Percentiles rank a stretch among this genome's conserved stretches.
These are phyloP conservation scores for Teunomyces pallodes DNA, from an alignment of 805 yeast species.

Conservation along the genomic window DNA sequence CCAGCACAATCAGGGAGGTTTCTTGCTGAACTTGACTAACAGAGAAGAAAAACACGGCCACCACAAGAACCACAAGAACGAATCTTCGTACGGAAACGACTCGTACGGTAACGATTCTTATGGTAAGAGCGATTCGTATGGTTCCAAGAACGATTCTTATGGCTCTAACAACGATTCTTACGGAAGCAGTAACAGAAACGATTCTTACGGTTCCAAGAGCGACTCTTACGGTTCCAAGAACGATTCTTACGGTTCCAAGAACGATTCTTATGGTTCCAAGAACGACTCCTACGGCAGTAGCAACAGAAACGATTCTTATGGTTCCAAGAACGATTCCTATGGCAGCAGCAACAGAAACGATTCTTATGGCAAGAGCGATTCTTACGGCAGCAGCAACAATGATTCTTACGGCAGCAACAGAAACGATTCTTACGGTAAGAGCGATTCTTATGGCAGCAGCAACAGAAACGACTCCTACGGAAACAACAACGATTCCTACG, in stretches of 20 bases:
- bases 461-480: not conserved
- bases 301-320: not conserved
- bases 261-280: not conserved
- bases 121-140: not conserved
- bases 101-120: not conserved
- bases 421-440: not conserved
- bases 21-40: conserved; percentile 6
- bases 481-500: not conserved
- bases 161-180: conserved; percentile 1
- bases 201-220: not conserved
- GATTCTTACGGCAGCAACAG: not conserved
- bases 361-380: conserved; percentile 1
- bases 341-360: not conserved
- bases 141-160: not conserved
- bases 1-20: conserved; percentile 8
- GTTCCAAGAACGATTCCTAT: conserved; percentile 1
- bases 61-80: conserved; percentile 7
- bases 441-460: not conserved
- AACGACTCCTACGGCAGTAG: conserved; percentile 1
- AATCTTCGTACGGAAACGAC: conserved; percentile 8
- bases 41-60: conserved; percentile 4
- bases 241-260: not conserved
- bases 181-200: conserved; percentile 1
- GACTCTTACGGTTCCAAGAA: conserved; percentile 5
- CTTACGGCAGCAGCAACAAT: not conserved